Evolutionary conservation across 208 protist species (phyloP), one percentile per base, ranked within the genome.

Genomic region (Vickermania spadyakhi): DNA sequence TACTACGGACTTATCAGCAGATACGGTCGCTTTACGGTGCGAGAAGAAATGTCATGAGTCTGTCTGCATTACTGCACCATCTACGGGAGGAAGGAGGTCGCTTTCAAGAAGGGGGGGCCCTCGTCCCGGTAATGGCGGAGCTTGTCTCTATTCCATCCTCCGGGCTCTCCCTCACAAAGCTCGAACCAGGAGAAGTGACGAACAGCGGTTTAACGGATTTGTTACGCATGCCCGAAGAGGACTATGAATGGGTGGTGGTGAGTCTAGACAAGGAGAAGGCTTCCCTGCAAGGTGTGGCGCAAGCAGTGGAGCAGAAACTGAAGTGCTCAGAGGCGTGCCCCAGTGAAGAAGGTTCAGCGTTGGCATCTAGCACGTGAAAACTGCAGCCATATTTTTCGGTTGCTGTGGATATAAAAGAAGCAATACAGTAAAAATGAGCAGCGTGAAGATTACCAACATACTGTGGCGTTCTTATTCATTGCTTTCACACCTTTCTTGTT

Each of bases 1-100:
- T 91, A 23, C 54, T 91, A 18, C 68, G 58, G 26, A 81, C 73
- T 23, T 95, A 89, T 60, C 82, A 88, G 62, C 80, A 87, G 55
- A 56, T 93, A 3, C 76, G 84, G 29, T 67, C 75, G 5, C 50
- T 92, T 0, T 81, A 84, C 29, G 78, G 79, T 13, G 59, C 50
- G 22, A 82, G 61, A 21, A 66, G 60, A 28, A 64, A 26, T n/a
- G 53, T 27, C 18, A 79, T 59, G 41, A 72, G 71, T 30, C 70
- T 79, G 1, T 29, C 27, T 22, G n/a, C 70, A 27, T 58, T 91
- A 23, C 29, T 94, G 11, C 52, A 62, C 2, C 69, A 65, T 18
- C 70, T 92, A 27, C 63, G 71, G 28, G 52, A 59, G 11, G 75
- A 91, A 49, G 86, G 81, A 58, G 73, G 73, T 45, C 18, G 18